Evolutionary conservation across 257 asterid genomes (phyloP), one percentile per base, ranked within the genome.

Genomic region (Fraxinus quadrangulata): DNA sequence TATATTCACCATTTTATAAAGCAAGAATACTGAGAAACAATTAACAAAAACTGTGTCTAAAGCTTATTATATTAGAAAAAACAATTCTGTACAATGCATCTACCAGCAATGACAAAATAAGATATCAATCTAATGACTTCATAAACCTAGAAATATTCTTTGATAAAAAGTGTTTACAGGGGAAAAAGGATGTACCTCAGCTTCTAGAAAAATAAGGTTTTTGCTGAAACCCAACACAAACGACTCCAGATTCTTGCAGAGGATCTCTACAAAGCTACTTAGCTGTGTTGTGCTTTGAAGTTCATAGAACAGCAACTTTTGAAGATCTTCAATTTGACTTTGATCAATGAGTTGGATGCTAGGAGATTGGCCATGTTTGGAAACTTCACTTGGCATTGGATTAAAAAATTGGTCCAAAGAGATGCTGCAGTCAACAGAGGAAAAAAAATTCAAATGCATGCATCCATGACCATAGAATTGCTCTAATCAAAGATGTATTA

Each of bases 341-440:
- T 90, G 89, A 78, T 85, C 88, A 34, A 89, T 74, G 54, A 92
- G 85, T 79, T 83, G 86, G 74, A 78, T 65, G 75, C 80, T 81
- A 59, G 75, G 72, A 40, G 86, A 84, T 21, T 54, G 59, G 79
- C 71, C 68, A 70, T 81, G 78, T 82, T 76, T 81, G 75, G 85
- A 75, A 61, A 88, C 81, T 77, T 85, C 89, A 72, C 68, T 82
- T 73, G 86, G 78, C 84, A 90, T 59, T 66, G 92, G 94, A 75
- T 85, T 86, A 76, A 89, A 84, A 23, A 89, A 70, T 77, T 89
- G 85, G 78, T 92, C 94, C 91, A 88, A 79, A 19, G 90, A 90
- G 67, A 90, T 89, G 85, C 98, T 92, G 93, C 84, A 83, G 76
- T 42, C 77, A 81, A 78, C 80, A 12, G 77, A 72, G 76, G 45